Evolutionary conservation across 345 rosid species (phyloP).

Genomic region (Arabidopsis arenosa): DNA sequence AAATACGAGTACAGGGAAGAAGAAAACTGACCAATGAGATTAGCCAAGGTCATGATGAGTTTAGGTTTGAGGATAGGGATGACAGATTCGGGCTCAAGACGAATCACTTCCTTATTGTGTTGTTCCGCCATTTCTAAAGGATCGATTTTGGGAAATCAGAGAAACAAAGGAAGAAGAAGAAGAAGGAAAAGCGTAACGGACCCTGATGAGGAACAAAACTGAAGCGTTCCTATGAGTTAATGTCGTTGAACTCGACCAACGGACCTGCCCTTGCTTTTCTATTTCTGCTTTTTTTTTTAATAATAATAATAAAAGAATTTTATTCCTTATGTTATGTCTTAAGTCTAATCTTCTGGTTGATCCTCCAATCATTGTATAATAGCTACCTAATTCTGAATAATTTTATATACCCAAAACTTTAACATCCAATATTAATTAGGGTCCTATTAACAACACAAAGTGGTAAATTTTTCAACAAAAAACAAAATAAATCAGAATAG

Average conservation of each 20-base stretch:
- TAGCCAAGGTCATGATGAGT: slow-evolving; percentile 92
- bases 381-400: not conserved
- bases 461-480: too few relatives aligned
- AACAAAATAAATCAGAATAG: too few relatives aligned
- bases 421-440: not conserved
- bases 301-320: not conserved
- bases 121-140: slow-evolving; percentile 35
- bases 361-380: not conserved
- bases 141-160: slow-evolving; percentile 2
- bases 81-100: slow-evolving; percentile 89
- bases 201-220: slow-evolving; percentile 9
- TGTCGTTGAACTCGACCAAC: slow-evolving; percentile 39
- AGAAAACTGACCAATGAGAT: slow-evolving; percentile 71
- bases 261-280: slow-evolving; percentile 22
- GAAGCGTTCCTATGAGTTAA: slow-evolving; percentile 23
- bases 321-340: not conserved
- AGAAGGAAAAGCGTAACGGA: slow-evolving; percentile 22
- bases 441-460: too few relatives aligned
- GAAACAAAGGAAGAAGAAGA: not conserved
- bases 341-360: not conserved
- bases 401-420: not conserved
- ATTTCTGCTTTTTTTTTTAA: not conserved
- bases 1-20: not conserved
- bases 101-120: slow-evolving; percentile 70
- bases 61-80: slow-evolving; percentile 90